Percentiles rank a stretch among this genome's conserved stretches.
Conservation (phyloP, 345 rosid genomes). For the Durio zibethinus region DNA sequence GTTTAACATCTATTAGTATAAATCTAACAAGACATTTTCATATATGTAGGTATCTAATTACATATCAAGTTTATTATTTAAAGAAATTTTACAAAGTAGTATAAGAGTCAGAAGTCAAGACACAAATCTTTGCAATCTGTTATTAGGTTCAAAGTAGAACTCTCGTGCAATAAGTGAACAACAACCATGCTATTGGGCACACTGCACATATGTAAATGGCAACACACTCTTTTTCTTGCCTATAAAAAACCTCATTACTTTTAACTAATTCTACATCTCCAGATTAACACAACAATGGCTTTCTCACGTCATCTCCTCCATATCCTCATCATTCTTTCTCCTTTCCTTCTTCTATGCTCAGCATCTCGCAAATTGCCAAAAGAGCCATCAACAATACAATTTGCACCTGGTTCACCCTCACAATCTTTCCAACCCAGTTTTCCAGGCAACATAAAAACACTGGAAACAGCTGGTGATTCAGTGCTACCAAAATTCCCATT, state of each 20-base stretch:
- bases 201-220: too few relatives aligned
- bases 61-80: too few relatives aligned
- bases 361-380: not conserved
- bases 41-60: too few relatives aligned
- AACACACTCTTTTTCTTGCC: not conserved
- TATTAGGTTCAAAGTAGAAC: not conserved
- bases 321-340: not conserved
- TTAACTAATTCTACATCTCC: not conserved
- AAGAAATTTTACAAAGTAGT: too few relatives aligned
- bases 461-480: not conserved
- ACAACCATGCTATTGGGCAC: not conserved
- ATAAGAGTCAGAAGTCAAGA: not conserved
- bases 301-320: not conserved
- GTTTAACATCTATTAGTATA: too few relatives aligned
- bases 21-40: too few relatives aligned
- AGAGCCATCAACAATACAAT: not conserved
- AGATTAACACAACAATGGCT: not conserved
- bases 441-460: not conserved
- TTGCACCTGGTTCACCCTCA: not conserved
- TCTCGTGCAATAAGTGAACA: not conserved
- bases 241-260: not conserved
- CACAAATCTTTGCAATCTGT: not conserved
- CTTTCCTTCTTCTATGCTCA: not conserved
- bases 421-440: not conserved
- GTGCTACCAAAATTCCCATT: not conserved